These are phyloP conservation scores for Crucibulum laeve DNA, from an alignment of 768 basidiomycete species.

Conservation along the genomic window DNA sequence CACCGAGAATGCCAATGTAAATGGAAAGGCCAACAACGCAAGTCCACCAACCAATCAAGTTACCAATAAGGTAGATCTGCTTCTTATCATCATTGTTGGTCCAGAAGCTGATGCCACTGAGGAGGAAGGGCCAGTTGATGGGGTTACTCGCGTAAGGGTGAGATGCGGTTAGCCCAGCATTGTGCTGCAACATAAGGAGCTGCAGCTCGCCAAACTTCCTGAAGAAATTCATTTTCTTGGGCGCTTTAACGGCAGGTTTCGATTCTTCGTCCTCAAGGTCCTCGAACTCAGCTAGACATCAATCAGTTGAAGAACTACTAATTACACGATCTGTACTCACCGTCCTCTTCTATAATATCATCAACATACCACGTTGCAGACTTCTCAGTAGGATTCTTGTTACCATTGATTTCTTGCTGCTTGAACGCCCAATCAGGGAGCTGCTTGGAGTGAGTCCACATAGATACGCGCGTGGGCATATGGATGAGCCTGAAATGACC, in stretches of 20 bases:
- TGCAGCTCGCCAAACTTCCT: conserved; percentile 93
- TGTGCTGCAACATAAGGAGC: conserved; percentile 95
- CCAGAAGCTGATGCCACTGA: conserved; percentile 98
- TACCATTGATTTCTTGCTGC: conserved; percentile 97
- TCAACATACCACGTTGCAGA: conserved; percentile 88
- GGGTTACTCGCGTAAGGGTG: conserved; percentile 97
- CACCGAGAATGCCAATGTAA: conserved; percentile 85
- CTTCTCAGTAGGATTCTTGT: conserved; percentile 84
- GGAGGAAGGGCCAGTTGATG: conserved; percentile 97
- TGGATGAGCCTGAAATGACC: conserved; percentile 91
- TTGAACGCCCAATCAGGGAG: conserved; percentile 97
- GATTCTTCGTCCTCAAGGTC: conserved; percentile 47
- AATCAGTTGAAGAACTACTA: conserved; percentile 1
- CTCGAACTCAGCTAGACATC: conserved; percentile 38
- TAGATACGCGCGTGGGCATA: conserved; percentile 81
- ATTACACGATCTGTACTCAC: conserved; percentile 38
- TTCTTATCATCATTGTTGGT: conserved; percentile 78
- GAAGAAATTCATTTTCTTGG: conserved; percentile 88
- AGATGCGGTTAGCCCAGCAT: conserved; percentile 95
- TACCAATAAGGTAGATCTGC: conserved; percentile 97
- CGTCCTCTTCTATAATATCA: conserved; percentile 67
- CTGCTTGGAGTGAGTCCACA: conserved; percentile 87
- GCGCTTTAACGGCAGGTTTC: conserved; percentile 49
- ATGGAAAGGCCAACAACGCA: conserved; percentile 84
- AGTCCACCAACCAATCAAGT: conserved; percentile 92